Evolutionary conservation across 2,329 filamentous ascomycete genomes (phyloP).

Genomic region (Epichloe hybrida): DNA sequence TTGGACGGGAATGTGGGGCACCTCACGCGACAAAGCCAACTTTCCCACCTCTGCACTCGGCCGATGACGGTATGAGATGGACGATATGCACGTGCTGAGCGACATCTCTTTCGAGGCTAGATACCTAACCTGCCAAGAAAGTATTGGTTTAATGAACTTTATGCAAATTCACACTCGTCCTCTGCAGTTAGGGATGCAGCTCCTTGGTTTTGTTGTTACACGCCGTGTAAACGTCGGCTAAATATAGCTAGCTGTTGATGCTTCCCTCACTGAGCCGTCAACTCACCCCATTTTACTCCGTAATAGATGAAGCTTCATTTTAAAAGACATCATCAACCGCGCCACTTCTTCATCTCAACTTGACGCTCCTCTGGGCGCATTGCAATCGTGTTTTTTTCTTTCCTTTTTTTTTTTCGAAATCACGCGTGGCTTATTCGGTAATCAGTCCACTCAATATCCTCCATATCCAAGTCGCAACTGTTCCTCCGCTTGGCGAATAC

Average conservation of each 20-base stretch:
- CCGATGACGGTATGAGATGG: no score
- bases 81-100: no score
- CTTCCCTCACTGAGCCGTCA: not conserved
- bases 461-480: not conserved
- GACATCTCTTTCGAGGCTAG: no score
- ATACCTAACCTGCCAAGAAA: no score
- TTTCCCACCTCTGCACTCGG: no score
- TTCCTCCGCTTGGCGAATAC: not conserved
- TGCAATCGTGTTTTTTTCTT: not conserved
- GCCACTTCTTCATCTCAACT: not conserved
- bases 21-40: no score
- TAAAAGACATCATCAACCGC: not conserved
- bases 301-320: not conserved
- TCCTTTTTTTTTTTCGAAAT: not conserved
- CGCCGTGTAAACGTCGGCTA: slow-evolving; percentile 4
- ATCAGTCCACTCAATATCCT: not conserved
- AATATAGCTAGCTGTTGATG: not conserved
- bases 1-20: no score
- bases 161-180: not conserved
- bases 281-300: not conserved
- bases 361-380: not conserved
- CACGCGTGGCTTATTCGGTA: not conserved
- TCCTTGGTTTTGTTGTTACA: not conserved
- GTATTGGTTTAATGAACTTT: no score
- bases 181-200: not conserved